These are phyloP conservation scores for Crithidia expoeki DNA, from an alignment of 208 protist species.

Conservation along the genomic window DNA sequence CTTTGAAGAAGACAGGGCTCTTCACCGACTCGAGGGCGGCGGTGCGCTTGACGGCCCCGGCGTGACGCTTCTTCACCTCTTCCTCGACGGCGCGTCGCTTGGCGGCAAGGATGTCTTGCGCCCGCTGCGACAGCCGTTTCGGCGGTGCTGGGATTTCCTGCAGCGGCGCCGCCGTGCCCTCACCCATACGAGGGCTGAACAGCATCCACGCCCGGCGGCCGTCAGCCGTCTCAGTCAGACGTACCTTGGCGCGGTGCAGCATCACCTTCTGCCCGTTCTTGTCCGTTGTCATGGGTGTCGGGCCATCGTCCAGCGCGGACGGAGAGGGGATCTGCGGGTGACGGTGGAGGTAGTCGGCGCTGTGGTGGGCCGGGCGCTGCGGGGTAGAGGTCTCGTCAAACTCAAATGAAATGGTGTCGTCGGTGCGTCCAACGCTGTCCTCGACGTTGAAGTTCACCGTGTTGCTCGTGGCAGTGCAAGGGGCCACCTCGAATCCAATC, in stretches of 20 bases:
- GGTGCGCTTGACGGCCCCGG: constrained; percentile 30
- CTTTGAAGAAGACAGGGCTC: constrained; percentile 10
- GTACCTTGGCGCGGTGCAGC: constrained; percentile 43
- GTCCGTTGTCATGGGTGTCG: constrained; percentile 44
- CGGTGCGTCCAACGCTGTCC: constrained; percentile 20
- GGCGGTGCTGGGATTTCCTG: constrained; percentile 61
- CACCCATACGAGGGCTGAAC: constrained; percentile 36
- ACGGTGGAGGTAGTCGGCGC: constrained; percentile 15
- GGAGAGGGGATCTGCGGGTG: constrained; percentile 54
- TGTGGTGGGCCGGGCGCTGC: constrained; percentile 6
- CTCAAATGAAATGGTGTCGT: constrained; percentile 43
- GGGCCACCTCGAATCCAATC: constrained; percentile 12
- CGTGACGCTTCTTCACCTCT: constrained; percentile 41
- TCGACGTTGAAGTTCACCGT: constrained; percentile 33
- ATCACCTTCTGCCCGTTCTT: constrained; percentile 42
- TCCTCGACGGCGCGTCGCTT: constrained; percentile 47
- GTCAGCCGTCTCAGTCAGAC: constrained; percentile 45
- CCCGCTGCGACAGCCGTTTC: constrained; percentile 61
- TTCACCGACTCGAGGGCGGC: constrained; percentile 12
- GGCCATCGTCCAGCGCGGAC: constrained; percentile 41
- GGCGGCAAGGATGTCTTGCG: constrained; percentile 58
- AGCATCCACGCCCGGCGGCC: constrained; percentile 67
- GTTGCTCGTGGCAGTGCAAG: constrained; percentile 12
- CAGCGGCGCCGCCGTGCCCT: constrained; percentile 18
- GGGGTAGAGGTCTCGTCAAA: constrained; percentile 22